A percentile compares a stretch with the other conserved stretches of the same genome.
Evolutionary conservation across 139 green algal species (phyloP).

Genomic region (Closterium sp.): DNA sequence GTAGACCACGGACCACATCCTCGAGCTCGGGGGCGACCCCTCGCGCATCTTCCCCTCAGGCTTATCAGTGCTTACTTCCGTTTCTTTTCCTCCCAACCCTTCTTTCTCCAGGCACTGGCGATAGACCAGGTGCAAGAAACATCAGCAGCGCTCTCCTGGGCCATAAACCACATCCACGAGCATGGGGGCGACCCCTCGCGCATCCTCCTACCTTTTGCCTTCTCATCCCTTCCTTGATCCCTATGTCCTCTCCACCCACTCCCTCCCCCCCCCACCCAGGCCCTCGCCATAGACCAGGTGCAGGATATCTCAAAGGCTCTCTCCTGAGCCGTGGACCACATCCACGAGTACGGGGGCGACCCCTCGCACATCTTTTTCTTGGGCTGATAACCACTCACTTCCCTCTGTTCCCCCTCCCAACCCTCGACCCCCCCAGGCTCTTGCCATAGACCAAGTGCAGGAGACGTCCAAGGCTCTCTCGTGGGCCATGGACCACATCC

Average conservation of each 20-base stretch:
- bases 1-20: too few relatives aligned
- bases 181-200: background rate
- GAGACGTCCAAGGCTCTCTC: constrained; percentile 20
- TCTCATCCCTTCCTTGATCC: background rate
- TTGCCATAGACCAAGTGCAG: constrained; percentile 24
- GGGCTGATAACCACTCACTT: too few relatives aligned
- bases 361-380: constrained; percentile 37
- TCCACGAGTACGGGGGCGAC: constrained; percentile 18
- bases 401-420: background rate
- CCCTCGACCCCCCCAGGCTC: background rate
- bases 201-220: too few relatives aligned
- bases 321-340: constrained; percentile 42
- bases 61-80: background rate
- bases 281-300: constrained; percentile 21
- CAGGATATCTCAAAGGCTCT: constrained; percentile 14
- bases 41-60: background rate
- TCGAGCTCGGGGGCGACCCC: background rate
- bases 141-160: constrained; percentile 28
- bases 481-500: constrained; percentile 43
- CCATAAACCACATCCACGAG: constrained; percentile 28
- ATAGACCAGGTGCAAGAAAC: constrained; percentile 26
- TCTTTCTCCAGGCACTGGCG: background rate
- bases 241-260: background rate
- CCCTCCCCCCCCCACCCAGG: background rate
- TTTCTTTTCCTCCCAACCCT: background rate